Evolutionary conservation across 2,329 filamentous ascomycete species (phyloP), one percentile per base, ranked within the genome.

Genomic region (Graphilbum ipis-grandicollis): DNA sequence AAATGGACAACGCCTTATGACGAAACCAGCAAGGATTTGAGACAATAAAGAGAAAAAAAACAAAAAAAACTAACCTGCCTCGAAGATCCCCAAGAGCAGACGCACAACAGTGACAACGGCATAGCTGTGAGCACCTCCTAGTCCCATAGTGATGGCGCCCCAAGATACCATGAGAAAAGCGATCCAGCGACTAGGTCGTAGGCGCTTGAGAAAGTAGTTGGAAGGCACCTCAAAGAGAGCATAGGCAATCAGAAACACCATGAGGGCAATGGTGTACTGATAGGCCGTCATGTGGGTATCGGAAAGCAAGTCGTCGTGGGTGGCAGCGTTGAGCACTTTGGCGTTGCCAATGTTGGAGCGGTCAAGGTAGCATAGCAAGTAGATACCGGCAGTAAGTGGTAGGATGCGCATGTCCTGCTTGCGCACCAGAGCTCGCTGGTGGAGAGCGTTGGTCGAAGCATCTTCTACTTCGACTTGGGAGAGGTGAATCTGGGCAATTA

Each of bases 291-390:
- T 77, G 43, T 61, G 45, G 1, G 74, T 74, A 47, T 72, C 64
- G 13, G 62, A 58, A 25, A 79, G 63, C 44, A 81, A 63, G 54
- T 79, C 73, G 50, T 80, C 58, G 32, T 62, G 52, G 0, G 66
- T 66, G 9, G 67, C 60, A 17, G 64, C 56, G 48, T 81, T 79
- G 42, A 80, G 60, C 19, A 79, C 69, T 52, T 71, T 74, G 31
- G 75, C 72, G 50, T 77, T 77, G 48, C 73, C 74, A 39, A 81
- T 79, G 52, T 80, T 81, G 39, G 70, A 66, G 31, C 71, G 62
- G 53, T 80, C 75, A 18, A 80, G 63, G 49, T 75, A 79, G 52
- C 70, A 76, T 19, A 80, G 62, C 33, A 80, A 61, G 51, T 78
- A 79, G 35, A 80, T 75, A 37, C 53, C 57, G 7, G 71, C 68